phyloP scores from a whole-genome alignment of 1,139 yeast species.

The Groenewaldozyma auringiensis region DNA sequence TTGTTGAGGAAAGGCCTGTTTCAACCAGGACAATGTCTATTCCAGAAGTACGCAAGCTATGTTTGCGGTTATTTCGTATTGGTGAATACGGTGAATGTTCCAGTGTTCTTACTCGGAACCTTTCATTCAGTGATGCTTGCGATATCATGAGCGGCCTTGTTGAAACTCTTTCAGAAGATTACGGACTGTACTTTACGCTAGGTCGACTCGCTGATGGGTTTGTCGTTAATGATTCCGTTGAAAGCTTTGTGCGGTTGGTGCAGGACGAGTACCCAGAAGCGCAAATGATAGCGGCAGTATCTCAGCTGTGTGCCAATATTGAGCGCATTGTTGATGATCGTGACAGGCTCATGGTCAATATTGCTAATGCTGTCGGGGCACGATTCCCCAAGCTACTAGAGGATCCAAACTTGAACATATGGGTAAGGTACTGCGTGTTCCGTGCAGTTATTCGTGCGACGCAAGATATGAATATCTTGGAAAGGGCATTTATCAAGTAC shows the following conservation, averaged over 20 bases:
- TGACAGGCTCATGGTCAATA: neutral
- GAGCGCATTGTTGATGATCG: neutral
- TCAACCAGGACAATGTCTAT: neutral
- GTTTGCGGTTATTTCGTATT: neutral
- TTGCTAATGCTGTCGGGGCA: neutral
- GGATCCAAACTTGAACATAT: neutral
- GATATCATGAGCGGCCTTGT: neutral
- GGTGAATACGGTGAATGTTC: neutral
- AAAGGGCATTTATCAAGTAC: neutral
- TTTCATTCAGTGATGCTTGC: constrained; percentile 1
- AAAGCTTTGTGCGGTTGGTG: neutral
- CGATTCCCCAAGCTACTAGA: neutral
- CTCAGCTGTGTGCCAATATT: neutral
- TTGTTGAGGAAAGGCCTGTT: neutral
- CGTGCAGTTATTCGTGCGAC: neutral
- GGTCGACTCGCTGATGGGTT: neutral
- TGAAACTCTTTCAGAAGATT: neutral
- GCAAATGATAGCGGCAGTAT: neutral
- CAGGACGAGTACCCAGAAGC: neutral
- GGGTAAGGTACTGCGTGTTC: neutral
- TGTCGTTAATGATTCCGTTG: neutral
- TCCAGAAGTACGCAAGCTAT: neutral
- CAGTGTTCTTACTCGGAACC: neutral
- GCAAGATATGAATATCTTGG: neutral
- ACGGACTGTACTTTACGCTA: neutral